Percentiles rank a stretch among this genome's conserved stretches.
These are phyloP conservation scores for Fusarium hostae DNA, from an alignment of 2,329 filamentous ascomycete genomes.

Conservation along the genomic window DNA sequence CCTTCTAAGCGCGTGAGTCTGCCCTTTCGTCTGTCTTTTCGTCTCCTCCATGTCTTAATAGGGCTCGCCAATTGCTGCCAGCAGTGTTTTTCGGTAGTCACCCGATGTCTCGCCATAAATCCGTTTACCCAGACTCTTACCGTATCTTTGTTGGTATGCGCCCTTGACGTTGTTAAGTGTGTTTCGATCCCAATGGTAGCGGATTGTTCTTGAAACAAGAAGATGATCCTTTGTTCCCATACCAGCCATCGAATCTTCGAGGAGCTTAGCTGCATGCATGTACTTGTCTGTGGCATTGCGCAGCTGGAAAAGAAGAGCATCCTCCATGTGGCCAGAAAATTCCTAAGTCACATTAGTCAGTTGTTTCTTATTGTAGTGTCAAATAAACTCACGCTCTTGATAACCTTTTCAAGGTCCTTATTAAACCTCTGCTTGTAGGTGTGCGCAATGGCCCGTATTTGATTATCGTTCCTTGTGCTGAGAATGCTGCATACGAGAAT, in stretches of 20 bases:
- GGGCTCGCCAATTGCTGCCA: constrained; percentile 71
- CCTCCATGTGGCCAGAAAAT: constrained; percentile 93
- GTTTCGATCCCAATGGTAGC: constrained; percentile 83
- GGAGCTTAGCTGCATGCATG: constrained; percentile 80
- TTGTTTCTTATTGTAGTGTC: not conserved
- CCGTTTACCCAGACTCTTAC: constrained; percentile 72
- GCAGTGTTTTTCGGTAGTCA: constrained; percentile 80
- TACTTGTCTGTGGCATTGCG: constrained; percentile 81
- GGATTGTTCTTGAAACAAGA: constrained; percentile 80
- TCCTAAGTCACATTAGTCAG: constrained; percentile 57
- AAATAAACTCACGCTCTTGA: constrained; percentile 68
- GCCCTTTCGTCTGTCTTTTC: not conserved
- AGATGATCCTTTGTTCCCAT: constrained; percentile 86
- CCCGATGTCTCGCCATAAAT: constrained; percentile 87
- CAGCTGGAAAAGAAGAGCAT: constrained; percentile 84
- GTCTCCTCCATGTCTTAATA: constrained; percentile 15
- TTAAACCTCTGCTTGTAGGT: constrained; percentile 80
- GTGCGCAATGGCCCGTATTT: constrained; percentile 83
- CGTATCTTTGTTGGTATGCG: constrained; percentile 79
- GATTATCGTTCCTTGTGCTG: constrained; percentile 78
- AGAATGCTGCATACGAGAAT: constrained; percentile 83
- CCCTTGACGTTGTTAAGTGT: constrained; percentile 81
- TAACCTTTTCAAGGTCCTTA: constrained; percentile 74
- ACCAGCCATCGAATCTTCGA: constrained; percentile 91
- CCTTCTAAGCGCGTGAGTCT: not conserved